Percentiles rank a stretch among this genome's conserved stretches.
Evolutionary conservation across 768 basidiomycete species (phyloP).

Genomic region (Psilocybe sp.): DNA sequence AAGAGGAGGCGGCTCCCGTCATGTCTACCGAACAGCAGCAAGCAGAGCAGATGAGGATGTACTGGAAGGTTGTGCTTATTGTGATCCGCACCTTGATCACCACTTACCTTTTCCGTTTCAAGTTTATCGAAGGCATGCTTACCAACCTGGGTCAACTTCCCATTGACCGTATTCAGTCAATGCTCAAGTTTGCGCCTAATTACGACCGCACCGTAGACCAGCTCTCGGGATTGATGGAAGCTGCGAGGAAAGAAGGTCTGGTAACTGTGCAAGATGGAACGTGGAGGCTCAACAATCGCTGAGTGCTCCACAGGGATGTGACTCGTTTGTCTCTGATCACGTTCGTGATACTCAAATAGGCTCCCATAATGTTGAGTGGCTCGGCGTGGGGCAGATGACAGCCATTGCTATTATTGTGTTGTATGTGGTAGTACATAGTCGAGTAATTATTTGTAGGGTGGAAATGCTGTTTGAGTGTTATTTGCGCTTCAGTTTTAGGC

Average conservation of each 20-base stretch:
- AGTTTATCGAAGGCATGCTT: constrained; percentile 93
- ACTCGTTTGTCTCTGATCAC: background rate
- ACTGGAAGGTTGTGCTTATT: constrained; percentile 64
- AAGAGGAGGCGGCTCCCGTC: constrained; percentile 44
- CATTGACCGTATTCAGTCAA: constrained; percentile 81
- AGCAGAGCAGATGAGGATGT: constrained; percentile 82
- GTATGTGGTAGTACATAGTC: too few relatives aligned
- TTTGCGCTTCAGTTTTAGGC: too few relatives aligned
- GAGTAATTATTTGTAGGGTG: too few relatives aligned
- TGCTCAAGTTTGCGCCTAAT: constrained; percentile 81
- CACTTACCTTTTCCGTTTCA: background rate
- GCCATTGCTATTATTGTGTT: too few relatives aligned
- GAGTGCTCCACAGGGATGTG: constrained; percentile 4
- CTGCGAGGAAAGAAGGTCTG: constrained; percentile 72
- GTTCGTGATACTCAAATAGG: background rate
- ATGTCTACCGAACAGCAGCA: constrained; percentile 69
- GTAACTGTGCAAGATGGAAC: constrained; percentile 68
- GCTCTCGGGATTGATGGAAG: constrained; percentile 76
- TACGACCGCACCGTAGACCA: constrained; percentile 83
- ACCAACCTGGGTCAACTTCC: constrained; percentile 78
- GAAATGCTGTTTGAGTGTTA: too few relatives aligned
- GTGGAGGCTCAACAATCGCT: constrained; percentile 49
- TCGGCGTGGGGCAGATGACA: too few relatives aligned
- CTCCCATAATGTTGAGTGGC: background rate
- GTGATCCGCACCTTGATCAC: background rate